A percentile compares a stretch with the other conserved stretches of the same genome.
These are phyloP conservation scores for Alternaria triticina DNA, from an alignment of 2,329 filamentous ascomycete genomes.

Conservation along the genomic window DNA sequence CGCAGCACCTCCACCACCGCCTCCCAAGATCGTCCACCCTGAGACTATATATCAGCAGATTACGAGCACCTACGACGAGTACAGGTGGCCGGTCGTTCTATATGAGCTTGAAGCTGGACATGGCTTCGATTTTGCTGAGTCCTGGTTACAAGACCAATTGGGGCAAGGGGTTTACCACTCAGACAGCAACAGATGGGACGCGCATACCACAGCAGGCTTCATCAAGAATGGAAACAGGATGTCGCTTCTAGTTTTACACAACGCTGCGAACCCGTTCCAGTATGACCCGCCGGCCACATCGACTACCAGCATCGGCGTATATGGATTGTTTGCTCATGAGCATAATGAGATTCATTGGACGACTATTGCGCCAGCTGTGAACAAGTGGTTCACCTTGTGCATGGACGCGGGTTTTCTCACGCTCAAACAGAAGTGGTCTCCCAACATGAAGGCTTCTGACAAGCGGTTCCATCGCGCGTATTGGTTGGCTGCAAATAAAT, in stretches of 20 bases:
- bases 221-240: constrained; percentile 22
- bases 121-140: constrained; percentile 17
- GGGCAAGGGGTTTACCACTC: constrained; percentile 3
- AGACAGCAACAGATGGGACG: constrained; percentile 13
- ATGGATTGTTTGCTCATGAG: constrained; percentile 22
- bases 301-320: constrained; percentile 34
- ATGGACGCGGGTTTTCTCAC: neutral
- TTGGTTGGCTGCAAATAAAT: constrained; percentile 33
- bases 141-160: constrained; percentile 17
- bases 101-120: constrained; percentile 22
- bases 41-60: constrained; percentile 19
- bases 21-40: constrained; percentile 1
- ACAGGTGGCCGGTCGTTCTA: constrained; percentile 30
- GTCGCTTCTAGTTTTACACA: constrained; percentile 37
- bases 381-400: neutral
- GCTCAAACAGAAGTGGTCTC: constrained; percentile 19
- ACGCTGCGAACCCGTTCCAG: constrained; percentile 33
- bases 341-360: constrained; percentile 36
- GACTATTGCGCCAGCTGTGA: constrained; percentile 21
- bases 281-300: neutral
- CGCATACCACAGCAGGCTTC: constrained; percentile 31
- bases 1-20: neutral
- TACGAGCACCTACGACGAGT: constrained; percentile 23
- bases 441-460: constrained; percentile 20
- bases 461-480: constrained; percentile 39